Evolutionary conservation across 1,284 basidiomycete genomes (phyloP), one percentile per base, ranked within the genome.

Genomic region (Porogramme epimiltina): DNA sequence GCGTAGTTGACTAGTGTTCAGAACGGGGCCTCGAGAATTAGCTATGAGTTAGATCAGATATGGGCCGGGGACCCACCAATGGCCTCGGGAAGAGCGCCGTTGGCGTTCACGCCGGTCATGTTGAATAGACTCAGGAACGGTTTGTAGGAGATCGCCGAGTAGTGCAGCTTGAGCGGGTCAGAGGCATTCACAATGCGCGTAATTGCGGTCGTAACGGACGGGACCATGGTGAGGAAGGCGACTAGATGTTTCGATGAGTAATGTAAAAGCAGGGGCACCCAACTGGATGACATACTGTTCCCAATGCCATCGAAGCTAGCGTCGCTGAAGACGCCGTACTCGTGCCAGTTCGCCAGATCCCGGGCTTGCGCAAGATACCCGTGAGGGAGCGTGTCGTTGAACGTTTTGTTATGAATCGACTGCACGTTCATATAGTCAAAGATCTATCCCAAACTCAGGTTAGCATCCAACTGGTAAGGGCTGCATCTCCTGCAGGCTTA

Each of bases 61-160:
- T n/a, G n/a, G 9, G n/a, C 45, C 34, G 5, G 16, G 3, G 38
- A 55, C 61, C 13, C 42, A 68, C 73, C 73, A 52, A 77, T 69
- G 13, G 69, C 68, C 8, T 68, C 63, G 5, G 71, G 67, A 24
- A 68, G 49, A 1, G 65, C 58, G 28, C 68, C 65, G n/a, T 62
- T 61, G 13, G 59, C 55, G 36, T 67, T 63, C 3, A 71, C 65
- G 25, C 73, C 68, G 6, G 76, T 78, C 72, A 81, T 75, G 64
- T 78, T 80, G 73, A 80, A 77, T 39, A 81, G 66, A 36, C 75
- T 76, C 34, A 81, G 62, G 70, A 81, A 79, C 16, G 80, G 80
- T 67, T 81, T 82, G 71, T 82, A 82, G 15, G 76, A 73, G 41
- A 75, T 72, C 23, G 65, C 72, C 15, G 77, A 66, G 51, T 77